Percentiles rank a stretch among this genome's conserved stretches.
Conservation (phyloP, 805 yeast genomes). For the Wickerhamiella parazyma region DNA sequence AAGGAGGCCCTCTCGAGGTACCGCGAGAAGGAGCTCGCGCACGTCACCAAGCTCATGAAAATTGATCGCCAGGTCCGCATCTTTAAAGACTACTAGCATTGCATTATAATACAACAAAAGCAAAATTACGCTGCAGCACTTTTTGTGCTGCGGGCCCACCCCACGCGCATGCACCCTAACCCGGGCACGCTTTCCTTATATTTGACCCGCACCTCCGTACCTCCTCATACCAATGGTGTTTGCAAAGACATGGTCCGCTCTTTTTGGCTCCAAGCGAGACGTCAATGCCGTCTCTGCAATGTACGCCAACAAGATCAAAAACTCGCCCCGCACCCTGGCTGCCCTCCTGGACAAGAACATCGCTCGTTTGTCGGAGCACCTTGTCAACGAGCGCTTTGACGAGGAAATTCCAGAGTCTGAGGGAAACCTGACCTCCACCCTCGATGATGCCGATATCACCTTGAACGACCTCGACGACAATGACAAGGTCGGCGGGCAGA, state of each 20-base stretch:
- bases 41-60: slow-evolving; percentile 23
- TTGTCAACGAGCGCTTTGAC: not conserved
- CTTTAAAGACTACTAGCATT: slow-evolving; percentile 26
- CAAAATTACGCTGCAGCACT: too few relatives aligned
- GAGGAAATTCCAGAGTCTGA: not conserved
- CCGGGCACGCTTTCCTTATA: not conserved
- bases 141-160: not conserved
- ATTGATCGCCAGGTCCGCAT: slow-evolving; percentile 28
- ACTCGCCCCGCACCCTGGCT: not conserved
- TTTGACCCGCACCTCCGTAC: not conserved
- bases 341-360: not conserved
- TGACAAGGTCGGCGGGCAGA: not conserved
- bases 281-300: not conserved
- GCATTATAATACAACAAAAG: too few relatives aligned
- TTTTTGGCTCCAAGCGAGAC: not conserved
- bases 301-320: not conserved
- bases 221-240: not conserved
- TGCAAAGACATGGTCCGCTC: not conserved
- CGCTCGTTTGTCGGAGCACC: not conserved
- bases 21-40: slow-evolving; percentile 22
- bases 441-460: not conserved
- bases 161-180: not conserved
- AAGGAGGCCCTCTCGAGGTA: slow-evolving; percentile 52
- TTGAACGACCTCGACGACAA: not conserved
- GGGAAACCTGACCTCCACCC: not conserved